A percentile compares a stretch with the other conserved stretches of the same genome.
These are phyloP conservation scores for Eudorina sp. DNA, from an alignment of 139 green algal genomes.

Conservation along the genomic window DNA sequence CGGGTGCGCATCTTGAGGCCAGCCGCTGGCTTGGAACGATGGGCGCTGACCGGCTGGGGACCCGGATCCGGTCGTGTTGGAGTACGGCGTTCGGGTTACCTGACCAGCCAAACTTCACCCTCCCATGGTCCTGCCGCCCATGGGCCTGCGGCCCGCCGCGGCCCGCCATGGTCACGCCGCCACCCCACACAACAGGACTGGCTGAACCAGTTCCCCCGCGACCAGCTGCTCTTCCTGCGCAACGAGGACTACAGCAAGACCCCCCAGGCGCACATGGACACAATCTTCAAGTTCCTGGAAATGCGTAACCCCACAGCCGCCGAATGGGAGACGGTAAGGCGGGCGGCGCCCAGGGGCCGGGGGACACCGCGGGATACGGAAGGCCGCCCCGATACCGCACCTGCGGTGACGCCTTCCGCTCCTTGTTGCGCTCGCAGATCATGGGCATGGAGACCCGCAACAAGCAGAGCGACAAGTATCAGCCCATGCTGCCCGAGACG, in stretches of 20 bases:
- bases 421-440: no score
- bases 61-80: no score
- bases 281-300: slow-evolving; percentile 59
- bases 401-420: no score
- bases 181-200: slow-evolving; percentile 55
- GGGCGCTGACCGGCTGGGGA: no score
- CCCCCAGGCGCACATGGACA: slow-evolving; percentile 59
- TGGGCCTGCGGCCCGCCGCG: neutral
- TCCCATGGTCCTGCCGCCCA: no score
- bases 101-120: no score
- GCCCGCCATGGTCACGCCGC: neutral
- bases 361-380: neutral
- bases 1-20: no score
- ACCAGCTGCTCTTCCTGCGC: slow-evolving; percentile 72
- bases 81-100: no score
- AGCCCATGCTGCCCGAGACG: slow-evolving; percentile 39
- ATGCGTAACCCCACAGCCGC: slow-evolving; percentile 1
- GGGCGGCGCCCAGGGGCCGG: no score
- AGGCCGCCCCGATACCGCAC: neutral
- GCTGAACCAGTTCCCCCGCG: slow-evolving; percentile 61
- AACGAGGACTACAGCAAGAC: slow-evolving; percentile 70
- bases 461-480: slow-evolving; percentile 49
- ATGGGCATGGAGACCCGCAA: slow-evolving; percentile 43
- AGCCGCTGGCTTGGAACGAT: no score
- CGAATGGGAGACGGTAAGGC: slow-evolving; percentile 26